These are phyloP conservation scores for Ustilago nuda DNA, from an alignment of 1,284 basidiomycete species.

Conservation along the genomic window DNA sequence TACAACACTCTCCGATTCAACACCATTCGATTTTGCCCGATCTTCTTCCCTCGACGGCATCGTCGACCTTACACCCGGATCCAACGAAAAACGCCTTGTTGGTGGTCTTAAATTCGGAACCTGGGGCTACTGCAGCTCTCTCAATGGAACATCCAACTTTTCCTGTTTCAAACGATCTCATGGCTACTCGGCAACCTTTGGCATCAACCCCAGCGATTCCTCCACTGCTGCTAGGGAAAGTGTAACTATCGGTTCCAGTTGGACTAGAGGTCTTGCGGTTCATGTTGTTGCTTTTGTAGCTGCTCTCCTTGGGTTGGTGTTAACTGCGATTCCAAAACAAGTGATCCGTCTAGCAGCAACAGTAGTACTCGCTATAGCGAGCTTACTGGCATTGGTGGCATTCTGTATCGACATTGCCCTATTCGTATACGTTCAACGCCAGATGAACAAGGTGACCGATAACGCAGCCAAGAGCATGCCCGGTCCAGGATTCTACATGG, in stretches of 20 bases:
- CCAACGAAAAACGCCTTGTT: slow-evolving; percentile 27
- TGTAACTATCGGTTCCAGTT: slow-evolving; percentile 30
- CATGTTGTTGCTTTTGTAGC: slow-evolving; percentile 49
- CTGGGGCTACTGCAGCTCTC: slow-evolving; percentile 49
- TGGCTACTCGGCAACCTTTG: slow-evolving; percentile 40
- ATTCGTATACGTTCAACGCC: slow-evolving; percentile 32
- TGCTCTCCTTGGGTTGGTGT: slow-evolving; percentile 26
- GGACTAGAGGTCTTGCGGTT: slow-evolving; percentile 49
- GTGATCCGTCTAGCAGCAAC: slow-evolving; percentile 20
- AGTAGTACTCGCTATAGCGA: slow-evolving; percentile 19
- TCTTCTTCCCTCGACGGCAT: slow-evolving; percentile 22
- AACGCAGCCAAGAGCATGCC: slow-evolving; percentile 12
- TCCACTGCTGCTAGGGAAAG: slow-evolving; percentile 17
- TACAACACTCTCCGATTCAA: slow-evolving; percentile 42
- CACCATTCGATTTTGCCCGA: slow-evolving; percentile 46
- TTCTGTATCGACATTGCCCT: slow-evolving; percentile 47
- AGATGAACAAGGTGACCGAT: slow-evolving; percentile 24
- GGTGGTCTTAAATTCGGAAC: slow-evolving; percentile 32
- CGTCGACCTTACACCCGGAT: slow-evolving; percentile 17
- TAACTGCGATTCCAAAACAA: slow-evolving; percentile 37
- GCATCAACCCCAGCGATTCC: slow-evolving; percentile 21
- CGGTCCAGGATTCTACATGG: slow-evolving; percentile 46
- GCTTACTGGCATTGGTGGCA: slow-evolving; percentile 24
- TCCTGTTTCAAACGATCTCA: slow-evolving; percentile 45
- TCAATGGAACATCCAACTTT: slow-evolving; percentile 19